Evolutionary conservation across 345 rosid species (phyloP).

Genomic region (Boechera stricta): DNA sequence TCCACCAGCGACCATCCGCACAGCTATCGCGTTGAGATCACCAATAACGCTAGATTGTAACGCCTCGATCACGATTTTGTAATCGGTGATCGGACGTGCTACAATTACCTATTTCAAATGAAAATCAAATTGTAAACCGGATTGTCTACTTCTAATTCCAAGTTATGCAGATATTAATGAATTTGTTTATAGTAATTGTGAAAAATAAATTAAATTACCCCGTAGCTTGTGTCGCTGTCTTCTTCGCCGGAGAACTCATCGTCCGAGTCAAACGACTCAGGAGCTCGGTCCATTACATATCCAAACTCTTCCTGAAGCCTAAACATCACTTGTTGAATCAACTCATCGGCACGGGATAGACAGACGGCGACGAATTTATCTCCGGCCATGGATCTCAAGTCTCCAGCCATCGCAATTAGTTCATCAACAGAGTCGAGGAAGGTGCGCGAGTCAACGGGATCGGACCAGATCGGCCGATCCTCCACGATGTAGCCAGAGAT

Average conservation of each 20-base stretch:
- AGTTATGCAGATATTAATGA: background rate
- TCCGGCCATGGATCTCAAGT: constrained; percentile 57
- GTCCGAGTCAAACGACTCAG: constrained; percentile 62
- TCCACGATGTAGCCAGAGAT: constrained; percentile 69
- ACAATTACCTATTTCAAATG: constrained; percentile 40
- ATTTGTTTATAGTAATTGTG: too few species aligned
- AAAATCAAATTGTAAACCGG: background rate
- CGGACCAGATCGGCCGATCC: constrained; percentile 80
- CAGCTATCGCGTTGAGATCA: constrained; percentile 82
- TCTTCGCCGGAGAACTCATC: constrained; percentile 50
- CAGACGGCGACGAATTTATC: constrained; percentile 56
- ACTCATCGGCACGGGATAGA: constrained; percentile 71
- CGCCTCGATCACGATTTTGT: constrained; percentile 76
- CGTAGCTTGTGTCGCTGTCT: constrained; percentile 46
- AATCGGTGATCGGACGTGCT: constrained; percentile 76
- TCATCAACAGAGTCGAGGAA: constrained; percentile 80
- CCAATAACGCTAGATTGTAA: constrained; percentile 72
- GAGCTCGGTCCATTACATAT: constrained; percentile 69
- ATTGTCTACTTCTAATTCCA: background rate
- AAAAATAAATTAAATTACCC: constrained; percentile 29
- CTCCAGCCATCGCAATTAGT: constrained; percentile 52
- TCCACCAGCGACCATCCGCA: constrained; percentile 83
- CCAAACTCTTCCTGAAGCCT: constrained; percentile 79
- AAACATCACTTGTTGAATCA: constrained; percentile 82
- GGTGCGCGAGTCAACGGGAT: constrained; percentile 68